Conservation (phyloP, 495 filamentous ascomycete species). For the Astrocystis sublimbata region DNA sequence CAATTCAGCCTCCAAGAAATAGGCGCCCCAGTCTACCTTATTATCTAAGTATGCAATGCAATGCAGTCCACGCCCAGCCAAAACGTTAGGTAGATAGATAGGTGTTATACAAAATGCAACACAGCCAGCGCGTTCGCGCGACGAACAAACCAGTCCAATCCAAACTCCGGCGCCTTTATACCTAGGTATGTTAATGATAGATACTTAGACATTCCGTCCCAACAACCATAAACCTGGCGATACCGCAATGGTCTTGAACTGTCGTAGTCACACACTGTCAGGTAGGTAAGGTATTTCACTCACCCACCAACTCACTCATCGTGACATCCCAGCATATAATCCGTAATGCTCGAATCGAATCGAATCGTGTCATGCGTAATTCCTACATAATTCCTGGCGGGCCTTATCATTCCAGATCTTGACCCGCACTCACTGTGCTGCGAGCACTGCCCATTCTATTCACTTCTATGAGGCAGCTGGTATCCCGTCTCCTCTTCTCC, state of each 20-base stretch:
- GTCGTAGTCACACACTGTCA: constrained; percentile 13
- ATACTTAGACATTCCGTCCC: neutral
- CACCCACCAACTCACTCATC: constrained; percentile 16
- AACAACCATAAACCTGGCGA: neutral
- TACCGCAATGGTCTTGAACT: neutral
- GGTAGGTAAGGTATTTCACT: too few relatives aligned
- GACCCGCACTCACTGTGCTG: too few relatives aligned
- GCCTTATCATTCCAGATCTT: too few relatives aligned
- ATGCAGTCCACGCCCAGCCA: constrained; percentile 7
- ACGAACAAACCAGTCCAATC: constrained; percentile 12
- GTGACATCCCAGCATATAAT: constrained; percentile 15
- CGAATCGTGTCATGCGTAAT: constrained; percentile 22
- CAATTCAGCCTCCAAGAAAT: neutral
- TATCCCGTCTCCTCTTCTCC: constrained; percentile 60
- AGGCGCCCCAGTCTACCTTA: constrained; percentile 1
- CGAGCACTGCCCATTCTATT: too few relatives aligned
- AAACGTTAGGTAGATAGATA: constrained; percentile 5
- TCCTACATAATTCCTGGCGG: constrained; percentile 15
- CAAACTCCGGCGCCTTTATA: constrained; percentile 14
- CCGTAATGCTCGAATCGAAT: too few relatives aligned
- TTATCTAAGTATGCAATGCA: constrained; percentile 15
- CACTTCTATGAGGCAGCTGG: constrained; percentile 19
- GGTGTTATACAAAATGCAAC: too few relatives aligned
- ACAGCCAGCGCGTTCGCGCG: too few relatives aligned
- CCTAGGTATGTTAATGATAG: too few relatives aligned